A percentile compares a stretch with the other conserved stretches of the same genome.
phyloP scores from a whole-genome alignment of 257 asterid genomes.

The Echites panduratus region DNA sequence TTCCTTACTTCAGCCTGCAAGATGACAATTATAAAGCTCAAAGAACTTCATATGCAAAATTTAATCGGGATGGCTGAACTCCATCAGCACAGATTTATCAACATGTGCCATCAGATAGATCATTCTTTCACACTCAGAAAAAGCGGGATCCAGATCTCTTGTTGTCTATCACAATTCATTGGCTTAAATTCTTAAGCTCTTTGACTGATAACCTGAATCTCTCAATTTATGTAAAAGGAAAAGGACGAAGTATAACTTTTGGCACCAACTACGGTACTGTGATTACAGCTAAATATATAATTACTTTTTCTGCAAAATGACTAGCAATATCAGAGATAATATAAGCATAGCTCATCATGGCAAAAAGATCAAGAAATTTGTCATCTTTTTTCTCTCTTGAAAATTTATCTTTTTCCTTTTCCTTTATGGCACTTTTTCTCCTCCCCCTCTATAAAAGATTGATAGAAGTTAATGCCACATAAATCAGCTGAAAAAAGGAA shows the following conservation, averaged over 20 bases:
- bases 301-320: not conserved
- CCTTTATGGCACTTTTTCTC: not conserved
- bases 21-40: conserved; percentile 20
- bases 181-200: conserved; percentile 5
- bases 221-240: not conserved
- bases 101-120: not conserved
- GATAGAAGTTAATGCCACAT: not conserved
- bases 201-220: not conserved
- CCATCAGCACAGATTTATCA: conserved; percentile 1
- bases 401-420: not conserved
- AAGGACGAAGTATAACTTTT: not conserved
- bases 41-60: conserved; percentile 1
- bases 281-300: not conserved
- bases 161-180: not conserved
- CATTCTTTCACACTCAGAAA: not conserved
- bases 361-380: not conserved
- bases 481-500: conserved; percentile 4
- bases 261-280: not conserved
- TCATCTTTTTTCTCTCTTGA: not conserved
- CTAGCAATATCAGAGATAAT: not conserved
- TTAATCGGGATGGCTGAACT: conserved; percentile 3
- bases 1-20: conserved; percentile 90
- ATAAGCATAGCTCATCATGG: not conserved
- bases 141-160: not conserved
- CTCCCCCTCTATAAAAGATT: not conserved